phyloP scores from a whole-genome alignment of 106 monocot genomes.

The Dioscorea dumetorum region DNA sequence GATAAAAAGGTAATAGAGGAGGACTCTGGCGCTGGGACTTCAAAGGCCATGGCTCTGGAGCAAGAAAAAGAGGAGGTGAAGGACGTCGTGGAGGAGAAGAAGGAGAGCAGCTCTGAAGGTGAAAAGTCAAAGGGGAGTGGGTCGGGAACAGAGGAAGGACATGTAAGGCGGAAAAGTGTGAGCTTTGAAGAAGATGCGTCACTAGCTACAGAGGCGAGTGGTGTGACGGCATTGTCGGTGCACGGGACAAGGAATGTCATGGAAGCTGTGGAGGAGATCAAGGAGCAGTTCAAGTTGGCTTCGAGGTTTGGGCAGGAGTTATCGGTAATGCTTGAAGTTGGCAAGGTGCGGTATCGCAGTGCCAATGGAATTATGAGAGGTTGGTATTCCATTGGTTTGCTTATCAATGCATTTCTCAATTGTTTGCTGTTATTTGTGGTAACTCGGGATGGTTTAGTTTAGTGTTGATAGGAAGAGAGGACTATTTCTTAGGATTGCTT shows the following conservation, averaged over 20 bases:
- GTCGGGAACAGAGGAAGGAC: conserved; percentile 12
- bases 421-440: no score
- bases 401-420: background rate
- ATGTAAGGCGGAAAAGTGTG: conserved; percentile 36
- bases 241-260: conserved; percentile 36
- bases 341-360: conserved; percentile 32
- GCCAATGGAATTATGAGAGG: conserved; percentile 38
- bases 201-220: conserved; percentile 13
- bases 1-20: conserved; percentile 9
- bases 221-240: conserved; percentile 7
- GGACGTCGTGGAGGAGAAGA: conserved; percentile 3
- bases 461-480: no score
- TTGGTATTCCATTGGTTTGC: conserved; percentile 21
- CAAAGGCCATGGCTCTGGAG: conserved; percentile 2
- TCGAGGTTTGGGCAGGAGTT: conserved; percentile 46
- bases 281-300: conserved; percentile 44
- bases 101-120: conserved; percentile 2
- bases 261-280: conserved; percentile 64
- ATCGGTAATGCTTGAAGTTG: conserved; percentile 56
- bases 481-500: no score
- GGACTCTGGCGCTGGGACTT: conserved; percentile 12
- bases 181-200: conserved; percentile 33
- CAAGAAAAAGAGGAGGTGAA: conserved; percentile 5
- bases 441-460: no score
- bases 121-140: background rate